Conservation (phyloP, 768 basidiomycete genomes). For the Tylopilus rubrobrunneus region DNA sequence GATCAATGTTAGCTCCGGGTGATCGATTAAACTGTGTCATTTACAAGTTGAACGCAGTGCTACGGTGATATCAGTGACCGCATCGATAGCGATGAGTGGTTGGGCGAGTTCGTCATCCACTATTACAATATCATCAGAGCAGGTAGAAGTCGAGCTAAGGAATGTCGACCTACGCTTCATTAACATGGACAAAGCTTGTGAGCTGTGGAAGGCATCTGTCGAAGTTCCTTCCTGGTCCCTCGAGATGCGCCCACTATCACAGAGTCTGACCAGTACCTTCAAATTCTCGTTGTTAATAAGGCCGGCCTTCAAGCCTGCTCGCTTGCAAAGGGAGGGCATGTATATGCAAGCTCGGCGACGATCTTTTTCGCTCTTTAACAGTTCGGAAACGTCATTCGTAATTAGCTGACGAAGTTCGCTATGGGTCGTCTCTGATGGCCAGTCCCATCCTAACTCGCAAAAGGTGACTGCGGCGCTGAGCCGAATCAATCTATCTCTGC, state of each 20-base stretch:
- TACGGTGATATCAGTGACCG: conserved; percentile 16
- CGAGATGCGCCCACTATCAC: conserved; percentile 6
- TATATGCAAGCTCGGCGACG: conserved; percentile 25
- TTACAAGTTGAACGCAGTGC: conserved; percentile 17
- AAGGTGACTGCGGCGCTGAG: conserved; percentile 25
- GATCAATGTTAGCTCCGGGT: neutral
- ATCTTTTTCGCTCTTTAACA: conserved; percentile 11
- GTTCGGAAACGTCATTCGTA: conserved; percentile 7
- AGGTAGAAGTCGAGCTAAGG: neutral
- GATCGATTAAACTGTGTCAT: neutral
- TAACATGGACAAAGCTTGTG: conserved; percentile 26
- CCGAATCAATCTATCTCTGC: conserved; percentile 14
- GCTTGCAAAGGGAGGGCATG: conserved; percentile 28
- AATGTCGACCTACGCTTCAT: conserved; percentile 16
- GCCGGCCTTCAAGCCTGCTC: conserved; percentile 3
- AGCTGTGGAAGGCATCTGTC: conserved; percentile 20
- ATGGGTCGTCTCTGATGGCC: conserved; percentile 6
- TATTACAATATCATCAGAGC: neutral
- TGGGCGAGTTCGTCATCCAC: conserved; percentile 13
- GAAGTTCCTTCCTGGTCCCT: conserved; percentile 16
- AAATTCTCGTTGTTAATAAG: conserved; percentile 19
- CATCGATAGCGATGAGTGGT: conserved; percentile 14
- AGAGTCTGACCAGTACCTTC: conserved; percentile 16
- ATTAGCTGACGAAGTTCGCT: conserved; percentile 5
- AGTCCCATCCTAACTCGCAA: conserved; percentile 25